A percentile compares a stretch with the other conserved stretches of the same genome.
These are phyloP conservation scores for Podospora fimiseda DNA, from an alignment of 495 filamentous ascomycete species.

Conservation along the genomic window DNA sequence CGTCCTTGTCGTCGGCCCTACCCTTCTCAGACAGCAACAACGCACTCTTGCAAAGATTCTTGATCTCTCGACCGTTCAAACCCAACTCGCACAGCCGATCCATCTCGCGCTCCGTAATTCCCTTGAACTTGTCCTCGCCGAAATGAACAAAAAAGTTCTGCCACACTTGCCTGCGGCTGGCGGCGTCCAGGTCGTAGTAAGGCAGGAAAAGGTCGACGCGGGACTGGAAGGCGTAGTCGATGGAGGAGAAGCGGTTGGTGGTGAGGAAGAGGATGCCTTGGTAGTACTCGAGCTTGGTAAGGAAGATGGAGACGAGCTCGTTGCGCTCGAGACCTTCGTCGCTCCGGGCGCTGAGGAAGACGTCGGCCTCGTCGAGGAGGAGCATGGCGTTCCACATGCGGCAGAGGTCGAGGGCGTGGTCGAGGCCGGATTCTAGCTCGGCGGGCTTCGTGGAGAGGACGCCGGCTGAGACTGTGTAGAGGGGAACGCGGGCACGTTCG, in stretches of 20 bases:
- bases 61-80: slow-evolving; percentile 35
- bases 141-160: slow-evolving; percentile 17
- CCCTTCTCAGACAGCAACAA: slow-evolving; percentile 14
- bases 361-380: slow-evolving; percentile 44
- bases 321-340: slow-evolving; percentile 34
- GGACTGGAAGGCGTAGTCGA: slow-evolving; percentile 47
- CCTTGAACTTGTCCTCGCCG: slow-evolving; percentile 16
- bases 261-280: slow-evolving; percentile 46
- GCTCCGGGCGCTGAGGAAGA: slow-evolving; percentile 39
- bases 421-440: slow-evolving; percentile 26
- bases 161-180: slow-evolving; percentile 23
- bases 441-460: slow-evolving; percentile 16
- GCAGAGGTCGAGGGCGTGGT: slow-evolving; percentile 36
- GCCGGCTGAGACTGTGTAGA: slow-evolving; percentile 22
- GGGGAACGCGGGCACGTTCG: slow-evolving; percentile 24
- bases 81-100: slow-evolving; percentile 21
- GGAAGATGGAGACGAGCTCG: slow-evolving; percentile 44
- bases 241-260: slow-evolving; percentile 34
- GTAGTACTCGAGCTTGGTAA: slow-evolving; percentile 51
- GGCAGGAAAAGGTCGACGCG: slow-evolving; percentile 43
- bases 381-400: slow-evolving; percentile 42
- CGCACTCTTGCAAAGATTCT: slow-evolving; percentile 43
- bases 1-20: not conserved
- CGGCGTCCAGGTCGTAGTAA: slow-evolving; percentile 31
- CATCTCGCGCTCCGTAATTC: slow-evolving; percentile 15